Evolutionary conservation across 164 flowering plant genomes (phyloP), one percentile per base, ranked within the genome.

Genomic region (Annona cherimola): DNA sequence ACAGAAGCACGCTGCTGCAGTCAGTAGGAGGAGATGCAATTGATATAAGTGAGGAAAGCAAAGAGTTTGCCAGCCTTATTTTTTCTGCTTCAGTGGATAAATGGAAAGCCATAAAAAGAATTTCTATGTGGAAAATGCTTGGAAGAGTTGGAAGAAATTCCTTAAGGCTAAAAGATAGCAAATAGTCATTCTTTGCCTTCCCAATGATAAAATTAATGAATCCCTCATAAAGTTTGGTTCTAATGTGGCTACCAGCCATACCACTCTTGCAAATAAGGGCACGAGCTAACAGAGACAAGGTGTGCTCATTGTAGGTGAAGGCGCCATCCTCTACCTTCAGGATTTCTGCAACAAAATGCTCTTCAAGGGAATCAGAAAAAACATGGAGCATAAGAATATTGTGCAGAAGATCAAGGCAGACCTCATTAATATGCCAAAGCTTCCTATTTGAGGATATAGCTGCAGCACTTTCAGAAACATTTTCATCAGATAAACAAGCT

Each of bases 91-190:
- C 85, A 54, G 89, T 68, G 63, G 94, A 91, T 66, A 89, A 78
- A 81, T 96, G 97, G 76, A 91, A 96, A 60, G 96, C 90, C 87
- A 91, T 79, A 41, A 96, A 85, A 75, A 96, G 87, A 74, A 93
- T 86, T 86, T 96, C 92, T 60, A 93, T 80, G 77, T 96, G 96
- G 72, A 87, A 86, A 16, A 76, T 40, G 68, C 87, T 88, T 5
- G 99, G 99, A 71, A 96, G 92, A 45, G 76, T 67, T n/a, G 19
- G 83, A 69, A 87, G 75, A 69, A 93, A 68, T 50, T 90, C 95
- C 73, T 82, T 83, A 41, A 86, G 74, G 72, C 75, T 82, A 62
- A 84, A 75, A 54, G 83, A 80, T 35, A 73, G 75, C 54, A 76
- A 70, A 55, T 72, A 77, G 4, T 87, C 79, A 78, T 69, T 60